These are phyloP conservation scores for Grammothele lineata DNA, from an alignment of 768 basidiomycete species.

Conservation along the genomic window DNA sequence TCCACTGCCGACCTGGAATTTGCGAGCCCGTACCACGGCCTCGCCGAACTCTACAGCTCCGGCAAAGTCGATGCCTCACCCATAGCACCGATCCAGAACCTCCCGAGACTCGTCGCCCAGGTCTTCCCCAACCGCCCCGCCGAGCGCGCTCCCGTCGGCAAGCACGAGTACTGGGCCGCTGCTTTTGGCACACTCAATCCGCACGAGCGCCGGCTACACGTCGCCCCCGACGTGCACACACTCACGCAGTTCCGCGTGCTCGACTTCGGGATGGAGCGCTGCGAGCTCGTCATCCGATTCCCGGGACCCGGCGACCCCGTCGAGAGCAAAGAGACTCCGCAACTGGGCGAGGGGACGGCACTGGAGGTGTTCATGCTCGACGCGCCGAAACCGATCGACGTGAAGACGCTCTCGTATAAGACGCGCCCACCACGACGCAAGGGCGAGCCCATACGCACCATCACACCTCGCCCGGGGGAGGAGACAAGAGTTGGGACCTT, in stretches of 20 bases:
- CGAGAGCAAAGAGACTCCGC: slow-evolving; percentile 6
- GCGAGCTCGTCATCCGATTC: slow-evolving; percentile 22
- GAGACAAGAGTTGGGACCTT: slow-evolving; percentile 18
- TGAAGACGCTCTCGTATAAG: slow-evolving; percentile 6
- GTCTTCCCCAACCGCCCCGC: slow-evolving; percentile 18
- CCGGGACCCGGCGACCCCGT: slow-evolving; percentile 12
- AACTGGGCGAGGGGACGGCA: neutral
- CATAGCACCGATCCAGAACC: slow-evolving; percentile 18
- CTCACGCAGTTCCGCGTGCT: slow-evolving; percentile 24
- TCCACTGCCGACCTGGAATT: slow-evolving; percentile 14
- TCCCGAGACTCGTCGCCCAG: slow-evolving; percentile 19
- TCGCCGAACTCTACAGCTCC: slow-evolving; percentile 22
- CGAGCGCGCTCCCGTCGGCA: slow-evolving; percentile 19
- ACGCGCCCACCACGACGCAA: neutral
- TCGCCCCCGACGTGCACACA: slow-evolving; percentile 16
- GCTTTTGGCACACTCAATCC: slow-evolving; percentile 18
- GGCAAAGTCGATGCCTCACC: slow-evolving; percentile 15
- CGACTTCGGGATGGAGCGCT: slow-evolving; percentile 26
- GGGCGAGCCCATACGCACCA: neutral
- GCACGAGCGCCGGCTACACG: slow-evolving; percentile 20
- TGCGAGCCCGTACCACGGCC: slow-evolving; percentile 22
- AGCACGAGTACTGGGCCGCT: slow-evolving; percentile 15
- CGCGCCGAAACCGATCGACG: slow-evolving; percentile 3
- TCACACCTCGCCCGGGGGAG: slow-evolving; percentile 13
- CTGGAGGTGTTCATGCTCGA: slow-evolving; percentile 8